Evolutionary conservation across 352 stramenopile species (phyloP), one percentile per base, ranked within the genome.

Genomic region (Globisporangium paddicum): DNA sequence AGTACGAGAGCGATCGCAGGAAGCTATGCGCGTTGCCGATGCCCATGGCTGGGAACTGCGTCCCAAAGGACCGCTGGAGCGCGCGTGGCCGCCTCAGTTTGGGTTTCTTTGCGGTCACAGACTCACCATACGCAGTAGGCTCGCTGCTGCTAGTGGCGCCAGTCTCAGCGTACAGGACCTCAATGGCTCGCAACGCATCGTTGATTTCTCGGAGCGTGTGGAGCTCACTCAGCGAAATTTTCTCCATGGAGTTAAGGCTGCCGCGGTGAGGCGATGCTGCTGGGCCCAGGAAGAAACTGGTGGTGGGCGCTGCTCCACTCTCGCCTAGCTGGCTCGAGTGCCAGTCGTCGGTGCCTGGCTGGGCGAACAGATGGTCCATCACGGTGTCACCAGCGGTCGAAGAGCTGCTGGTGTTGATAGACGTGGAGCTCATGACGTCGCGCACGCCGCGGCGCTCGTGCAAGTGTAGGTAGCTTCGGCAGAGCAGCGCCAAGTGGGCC

Each of bases 381-480:
- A n/a, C n/a, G n/a, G 37, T 28, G 11, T 19, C 14, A 44, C 45
- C 45, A 49, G 13, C 13, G 44, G 21, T 49, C 35, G 45, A 28
- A 37, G 16, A 4, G 13, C 25, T 51, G 13, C 1, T 37, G n/a
- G n/a, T 28, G 9, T 28, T 37, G 47, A 60, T 64, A 5, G 61
- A 50, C 1, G 61, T 67, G n/a, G 63, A 62, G 21, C 69, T 67
- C 54, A 80, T 63, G 34, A 80, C 69, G 28, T 80, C 72, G 9
- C 63, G 66, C 5, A 76, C 63, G 18, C 35, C 53, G 13, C 66
- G 59, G 21, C 71, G 69, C 42, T 79, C 70, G 48, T 82, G 62
- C 26, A 82, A 42, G 42, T 82, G 73, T 14, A 82, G 11, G 21
- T 73, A 82, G 60, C 73, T 79, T 25, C 73, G 67, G 9, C 73